Evolutionary conservation across 805 yeast genomes (phyloP).

Genomic region (Saccharomyces eubayanus): DNA sequence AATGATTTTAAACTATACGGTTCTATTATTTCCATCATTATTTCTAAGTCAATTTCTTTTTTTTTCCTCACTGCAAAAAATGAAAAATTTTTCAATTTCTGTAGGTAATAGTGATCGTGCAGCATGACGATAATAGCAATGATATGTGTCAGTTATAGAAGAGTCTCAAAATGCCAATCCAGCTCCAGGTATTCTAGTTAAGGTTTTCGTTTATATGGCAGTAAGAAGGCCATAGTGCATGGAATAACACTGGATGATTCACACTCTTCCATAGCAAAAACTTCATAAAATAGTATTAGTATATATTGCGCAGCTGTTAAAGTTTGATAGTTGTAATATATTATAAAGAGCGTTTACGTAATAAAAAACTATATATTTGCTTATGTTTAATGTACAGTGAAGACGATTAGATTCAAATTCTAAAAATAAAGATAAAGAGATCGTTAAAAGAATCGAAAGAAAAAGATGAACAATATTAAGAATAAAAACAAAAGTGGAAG

Average conservation of each 20-base stretch:
- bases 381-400: conserved; percentile 6
- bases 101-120: background rate
- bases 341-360: background rate
- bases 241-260: background rate
- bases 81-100: background rate
- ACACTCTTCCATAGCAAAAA: background rate
- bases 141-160: background rate
- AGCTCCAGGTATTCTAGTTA: background rate
- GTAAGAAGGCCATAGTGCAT: background rate
- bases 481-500: background rate
- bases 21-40: background rate
- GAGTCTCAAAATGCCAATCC: background rate
- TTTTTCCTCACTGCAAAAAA: background rate
- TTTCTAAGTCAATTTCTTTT: background rate
- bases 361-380: background rate
- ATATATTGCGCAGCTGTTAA: background rate
- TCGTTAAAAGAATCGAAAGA: background rate
- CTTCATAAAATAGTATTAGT: background rate
- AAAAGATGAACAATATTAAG: background rate
- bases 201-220: background rate
- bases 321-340: background rate
- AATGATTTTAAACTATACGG: background rate
- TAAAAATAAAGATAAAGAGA: background rate
- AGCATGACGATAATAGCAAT: background rate
- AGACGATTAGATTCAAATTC: conserved; percentile 1